These are phyloP conservation scores for Aphanocladium album DNA, from an alignment of 2,329 filamentous ascomycete genomes.

Conservation along the genomic window DNA sequence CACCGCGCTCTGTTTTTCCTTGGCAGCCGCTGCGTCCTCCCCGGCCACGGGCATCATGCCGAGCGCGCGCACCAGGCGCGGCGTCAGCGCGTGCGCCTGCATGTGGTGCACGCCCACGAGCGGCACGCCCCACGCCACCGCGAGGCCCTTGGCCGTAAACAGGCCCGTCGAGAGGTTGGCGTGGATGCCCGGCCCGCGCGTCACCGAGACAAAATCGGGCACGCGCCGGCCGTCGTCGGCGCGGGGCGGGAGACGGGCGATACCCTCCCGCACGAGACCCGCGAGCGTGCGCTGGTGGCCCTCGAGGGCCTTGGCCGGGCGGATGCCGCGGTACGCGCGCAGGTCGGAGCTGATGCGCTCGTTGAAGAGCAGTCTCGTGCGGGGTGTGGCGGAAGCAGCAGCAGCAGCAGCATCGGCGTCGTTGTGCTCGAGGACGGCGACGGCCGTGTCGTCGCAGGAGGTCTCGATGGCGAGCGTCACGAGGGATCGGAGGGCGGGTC, in stretches of 20 bases:
- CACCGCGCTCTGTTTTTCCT: neutral
- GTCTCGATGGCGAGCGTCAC: conserved; percentile 72
- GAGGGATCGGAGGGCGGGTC: conserved; percentile 28
- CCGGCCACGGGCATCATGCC: conserved; percentile 23
- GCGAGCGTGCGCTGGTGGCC: conserved; percentile 72
- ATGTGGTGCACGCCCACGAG: conserved; percentile 90
- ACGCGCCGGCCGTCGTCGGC: neutral
- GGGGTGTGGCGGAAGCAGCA: too few relatives aligned
- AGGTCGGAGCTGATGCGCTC: conserved; percentile 78
- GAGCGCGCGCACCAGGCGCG: conserved; percentile 66
- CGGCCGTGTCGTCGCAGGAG: conserved; percentile 89
- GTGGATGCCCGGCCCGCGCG: conserved; percentile 84
- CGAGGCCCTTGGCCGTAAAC: conserved; percentile 80
- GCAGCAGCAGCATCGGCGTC: too few relatives aligned
- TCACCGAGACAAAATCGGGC: conserved; percentile 84
- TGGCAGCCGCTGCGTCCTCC: neutral
- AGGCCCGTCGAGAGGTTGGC: conserved; percentile 73
- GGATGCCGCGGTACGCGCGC: conserved; percentile 67
- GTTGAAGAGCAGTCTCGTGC: conserved; percentile 69
- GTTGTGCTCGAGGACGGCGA: conserved; percentile 71
- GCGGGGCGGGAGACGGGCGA: conserved; percentile 44
- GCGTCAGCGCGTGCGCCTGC: conserved; percentile 92
- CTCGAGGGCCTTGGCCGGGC: conserved; percentile 68
- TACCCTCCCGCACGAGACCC: conserved; percentile 59
- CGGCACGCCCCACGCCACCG: conserved; percentile 76